Percentiles rank a stretch among this genome's conserved stretches.
phyloP scores from a whole-genome alignment of 1,284 basidiomycete genomes.

The Malassezia sympodialis region DNA sequence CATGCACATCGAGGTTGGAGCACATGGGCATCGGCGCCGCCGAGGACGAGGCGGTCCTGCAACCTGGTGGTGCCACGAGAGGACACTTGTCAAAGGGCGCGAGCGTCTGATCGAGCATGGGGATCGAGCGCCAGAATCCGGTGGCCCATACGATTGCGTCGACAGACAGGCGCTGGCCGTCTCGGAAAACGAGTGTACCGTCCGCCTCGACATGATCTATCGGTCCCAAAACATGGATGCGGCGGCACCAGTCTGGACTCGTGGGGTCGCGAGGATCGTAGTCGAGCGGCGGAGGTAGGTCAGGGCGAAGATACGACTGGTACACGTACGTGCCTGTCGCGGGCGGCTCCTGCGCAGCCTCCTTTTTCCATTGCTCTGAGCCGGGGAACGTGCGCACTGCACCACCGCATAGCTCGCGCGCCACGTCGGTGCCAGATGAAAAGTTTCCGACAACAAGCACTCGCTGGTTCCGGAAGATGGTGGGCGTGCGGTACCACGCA shows the following conservation, averaged over 20 bases:
- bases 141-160: conserved; percentile 43
- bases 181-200: conserved; percentile 17
- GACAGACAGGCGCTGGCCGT: conserved; percentile 18
- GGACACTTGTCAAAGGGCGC: conserved; percentile 19
- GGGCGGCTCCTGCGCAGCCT: neutral
- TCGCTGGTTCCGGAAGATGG: conserved; percentile 35
- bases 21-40: neutral
- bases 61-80: conserved; percentile 10
- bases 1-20: neutral
- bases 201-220: conserved; percentile 18
- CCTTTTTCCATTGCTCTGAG: conserved; percentile 14
- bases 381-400: conserved; percentile 19
- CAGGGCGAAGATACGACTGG: conserved; percentile 26
- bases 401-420: conserved; percentile 50
- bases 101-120: conserved; percentile 24
- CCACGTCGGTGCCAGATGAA: conserved; percentile 54
- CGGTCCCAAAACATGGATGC: conserved; percentile 30
- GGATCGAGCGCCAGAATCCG: conserved; percentile 34
- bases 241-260: conserved; percentile 26
- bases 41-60: neutral
- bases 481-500: conserved; percentile 51
- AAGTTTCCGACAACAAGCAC: conserved; percentile 54
- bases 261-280: conserved; percentile 29
- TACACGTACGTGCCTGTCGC: conserved; percentile 13
- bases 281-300: conserved; percentile 33